Evolutionary conservation across 345 rosid species (phyloP).

Genomic region (Salix brachista): DNA sequence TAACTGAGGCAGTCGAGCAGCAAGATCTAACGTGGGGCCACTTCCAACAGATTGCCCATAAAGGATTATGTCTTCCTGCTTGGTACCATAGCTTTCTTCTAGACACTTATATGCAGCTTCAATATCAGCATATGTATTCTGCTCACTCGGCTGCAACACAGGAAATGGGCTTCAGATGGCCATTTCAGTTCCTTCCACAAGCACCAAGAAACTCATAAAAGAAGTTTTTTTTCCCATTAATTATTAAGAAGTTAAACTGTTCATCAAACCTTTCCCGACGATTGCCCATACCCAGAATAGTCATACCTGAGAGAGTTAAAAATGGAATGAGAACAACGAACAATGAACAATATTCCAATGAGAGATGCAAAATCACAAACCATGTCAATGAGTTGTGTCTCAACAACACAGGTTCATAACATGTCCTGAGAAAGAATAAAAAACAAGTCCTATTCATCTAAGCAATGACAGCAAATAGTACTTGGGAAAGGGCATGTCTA

Average conservation of each 20-base stretch:
- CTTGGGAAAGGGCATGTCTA: not conserved
- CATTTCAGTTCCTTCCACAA: not conserved
- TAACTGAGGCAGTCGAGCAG: constrained; percentile 68
- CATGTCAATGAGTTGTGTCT: not conserved
- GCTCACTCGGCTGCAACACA: constrained; percentile 76
- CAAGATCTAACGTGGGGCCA: constrained; percentile 86
- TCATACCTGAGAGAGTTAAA: constrained; percentile 59
- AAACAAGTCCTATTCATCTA: not conserved
- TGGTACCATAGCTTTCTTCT: constrained; percentile 76
- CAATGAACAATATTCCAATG: not conserved
- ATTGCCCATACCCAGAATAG: constrained; percentile 92
- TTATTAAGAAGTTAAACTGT: not conserved
- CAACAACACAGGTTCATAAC: not conserved
- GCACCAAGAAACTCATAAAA: not conserved
- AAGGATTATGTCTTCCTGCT: constrained; percentile 86
- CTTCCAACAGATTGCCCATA: constrained; percentile 97
- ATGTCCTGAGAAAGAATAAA: not conserved
- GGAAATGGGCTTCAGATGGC: constrained; percentile 6
- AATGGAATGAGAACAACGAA: not conserved
- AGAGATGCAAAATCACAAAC: not conserved
- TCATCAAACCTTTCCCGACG: constrained; percentile 80
- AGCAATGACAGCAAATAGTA: not conserved
- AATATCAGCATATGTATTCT: constrained; percentile 85
- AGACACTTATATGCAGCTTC: constrained; percentile 94
- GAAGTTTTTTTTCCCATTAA: not conserved